Base-by-base conservation (phyloP, 2,329 filamentous ascomycete genomes). In the Diaporthe sp. region DNA sequence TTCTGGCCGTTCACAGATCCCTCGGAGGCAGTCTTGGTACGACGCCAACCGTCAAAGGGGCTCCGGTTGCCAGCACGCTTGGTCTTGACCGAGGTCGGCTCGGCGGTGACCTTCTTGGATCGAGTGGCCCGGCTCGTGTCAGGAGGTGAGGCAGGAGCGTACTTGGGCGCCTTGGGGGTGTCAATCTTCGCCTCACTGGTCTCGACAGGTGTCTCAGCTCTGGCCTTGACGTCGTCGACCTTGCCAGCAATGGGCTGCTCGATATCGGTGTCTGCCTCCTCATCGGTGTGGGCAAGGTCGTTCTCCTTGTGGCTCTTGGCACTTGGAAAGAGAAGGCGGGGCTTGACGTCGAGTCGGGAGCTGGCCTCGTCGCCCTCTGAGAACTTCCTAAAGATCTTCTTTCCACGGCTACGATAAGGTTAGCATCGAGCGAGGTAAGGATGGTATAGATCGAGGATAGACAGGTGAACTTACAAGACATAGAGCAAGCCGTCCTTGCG, bases 371-470 rank as follows among this genome's bases (percentile, higher is more conserved):
- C 79, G 59, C 74, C 78, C 0, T 84, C 85, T 10, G 86, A 83
- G 79, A 93, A 95, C 81, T 92, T 93, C 83, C 92, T 92, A 85
- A 95, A 95, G 74, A 94, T 87, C 82, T 92, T 94, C 87, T 94
- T 95, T 82, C 94, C 94, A 79, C 94, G 94, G 87, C 94, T 95
- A 77, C 31, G 72, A 69, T 65, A 67, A 22, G 17, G 68, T 74
- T 69, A 75, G 76, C 71, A 44, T 17, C 22, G 65, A 42, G 49
- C 7, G 28, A 13, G 19, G 19, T 62, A 9, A 37, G 73, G 58
- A 34, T 22, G n/a, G 7, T 4, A 1, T 9, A 31, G 25, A 19
- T 13, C 19, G 12, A 34, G 59, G 72, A 51, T 46, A 49, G 51
- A 44, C 44, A 28, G 28, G 37, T 59, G 19, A 78, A 92, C 94